Evolutionary conservation across 1,139 yeast genomes (phyloP).

Genomic region (Kodamaea sp.): DNA sequence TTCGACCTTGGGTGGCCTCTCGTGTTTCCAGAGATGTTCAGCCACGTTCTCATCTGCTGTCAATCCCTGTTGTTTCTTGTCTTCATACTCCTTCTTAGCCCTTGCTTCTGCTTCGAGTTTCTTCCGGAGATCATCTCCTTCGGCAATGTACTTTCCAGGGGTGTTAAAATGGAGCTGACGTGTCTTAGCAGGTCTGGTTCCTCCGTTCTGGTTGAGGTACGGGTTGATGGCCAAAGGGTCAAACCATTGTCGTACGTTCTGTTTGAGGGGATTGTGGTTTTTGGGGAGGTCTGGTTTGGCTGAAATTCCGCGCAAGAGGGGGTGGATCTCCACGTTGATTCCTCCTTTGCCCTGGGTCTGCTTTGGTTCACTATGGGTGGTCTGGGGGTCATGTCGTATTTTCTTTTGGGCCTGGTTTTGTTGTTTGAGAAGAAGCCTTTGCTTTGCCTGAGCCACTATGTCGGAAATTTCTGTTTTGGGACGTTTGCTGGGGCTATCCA

Average conservation of each 20-base stretch:
- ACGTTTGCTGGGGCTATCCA: too few species aligned
- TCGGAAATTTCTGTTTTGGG: too few species aligned
- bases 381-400: background rate
- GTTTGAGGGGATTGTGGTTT: constrained; percentile 31
- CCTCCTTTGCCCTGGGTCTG: constrained; percentile 34
- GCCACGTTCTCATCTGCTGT: constrained; percentile 49
- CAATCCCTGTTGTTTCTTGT: constrained; percentile 42
- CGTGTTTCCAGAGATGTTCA: constrained; percentile 51
- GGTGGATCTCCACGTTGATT: constrained; percentile 60
- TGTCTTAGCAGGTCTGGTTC: constrained; percentile 18
- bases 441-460: constrained; percentile 18
- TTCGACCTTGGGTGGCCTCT: constrained; percentile 61
- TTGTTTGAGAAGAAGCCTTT: constrained; percentile 11
- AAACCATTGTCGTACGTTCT: constrained; percentile 35
- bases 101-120: constrained; percentile 34
- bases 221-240: constrained; percentile 55
- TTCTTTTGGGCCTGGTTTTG: background rate
- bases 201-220: constrained; percentile 49
- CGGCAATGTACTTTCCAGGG: constrained; percentile 60
- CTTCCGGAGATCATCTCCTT: constrained; percentile 54
- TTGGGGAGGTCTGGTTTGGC: constrained; percentile 26
- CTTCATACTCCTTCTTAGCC: constrained; percentile 23
- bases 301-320: constrained; percentile 43
- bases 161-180: constrained; percentile 51
- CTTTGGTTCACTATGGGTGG: background rate